A percentile compares a stretch with the other conserved stretches of the same genome.
phyloP scores from a whole-genome alignment of 1,139 yeast genomes.

The Kazachstania sp. region DNA sequence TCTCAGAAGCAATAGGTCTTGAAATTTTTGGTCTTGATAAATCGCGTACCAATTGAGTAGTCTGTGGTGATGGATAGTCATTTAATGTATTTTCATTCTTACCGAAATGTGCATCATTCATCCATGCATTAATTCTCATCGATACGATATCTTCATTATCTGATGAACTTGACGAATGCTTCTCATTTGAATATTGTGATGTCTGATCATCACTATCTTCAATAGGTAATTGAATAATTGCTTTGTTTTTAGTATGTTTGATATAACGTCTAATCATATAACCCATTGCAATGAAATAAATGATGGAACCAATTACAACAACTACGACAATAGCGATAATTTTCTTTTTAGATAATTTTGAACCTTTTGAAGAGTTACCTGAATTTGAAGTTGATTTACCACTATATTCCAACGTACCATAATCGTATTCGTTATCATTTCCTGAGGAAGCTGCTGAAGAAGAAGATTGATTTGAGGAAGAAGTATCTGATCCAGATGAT shows the following conservation, averaged over 20 bases:
- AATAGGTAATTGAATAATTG: constrained; percentile 7
- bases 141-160: constrained; percentile 6
- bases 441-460: not conserved
- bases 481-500: not conserved
- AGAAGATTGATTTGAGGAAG: not conserved
- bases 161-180: not conserved
- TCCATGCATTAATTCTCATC: constrained; percentile 7
- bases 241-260: constrained; percentile 22
- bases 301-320: constrained; percentile 55
- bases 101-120: constrained; percentile 5
- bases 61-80: not conserved
- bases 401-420: constrained; percentile 40
- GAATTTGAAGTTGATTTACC: constrained; percentile 9
- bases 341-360: constrained; percentile 21
- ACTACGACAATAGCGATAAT: constrained; percentile 58
- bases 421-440: constrained; percentile 11
- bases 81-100: not conserved
- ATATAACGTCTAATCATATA: constrained; percentile 34
- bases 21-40: constrained; percentile 30
- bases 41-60: constrained; percentile 6
- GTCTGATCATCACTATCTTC: constrained; percentile 1
- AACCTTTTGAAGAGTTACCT: not conserved
- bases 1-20: constrained; percentile 41
- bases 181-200: not conserved
- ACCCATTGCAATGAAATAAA: constrained; percentile 47